Base-by-base conservation (phyloP, 2,329 filamentous ascomycete species). In the Aureobasidium lini region DNA sequence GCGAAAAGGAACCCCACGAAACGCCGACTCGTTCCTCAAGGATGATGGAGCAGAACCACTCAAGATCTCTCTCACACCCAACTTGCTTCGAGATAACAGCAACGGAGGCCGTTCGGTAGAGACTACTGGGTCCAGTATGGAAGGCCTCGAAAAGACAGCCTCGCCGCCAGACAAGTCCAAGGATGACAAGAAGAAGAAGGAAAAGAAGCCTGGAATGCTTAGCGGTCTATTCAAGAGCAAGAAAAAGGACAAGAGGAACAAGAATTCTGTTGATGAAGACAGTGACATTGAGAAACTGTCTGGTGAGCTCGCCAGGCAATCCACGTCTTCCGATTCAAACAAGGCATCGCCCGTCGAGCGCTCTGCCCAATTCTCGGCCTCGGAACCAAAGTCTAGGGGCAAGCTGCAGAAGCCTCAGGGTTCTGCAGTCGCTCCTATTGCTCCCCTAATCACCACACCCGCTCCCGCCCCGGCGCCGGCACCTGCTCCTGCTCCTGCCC, bases 21-120 rank as follows among this genome's bases (percentile, higher is more conserved):
- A 95, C 70, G 93, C 90, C 4, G 93, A 97, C 73, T 96, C 93
- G 1, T 96, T 97, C 79, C 96, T 96, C 79, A 95, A 91, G 73
- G 94, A 97, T 69, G 93, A 99, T 69, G 90, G 84, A 34, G 88
- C 90, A 39, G 94, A 97, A 73, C 96, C 94, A 2, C 91, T 95
- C 73, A 97, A 97, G 77, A 97, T 99, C 65, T 95, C 92, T 0
- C 82, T 99, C 46, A 99, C 94, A 3, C 94, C 94, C 1, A 95
- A 95, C 66, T 76, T 99, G 57, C 77, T 97, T 42, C 86, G 93
- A 43, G 93, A 97, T 65, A 92, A 96, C 64, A 77, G 77, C 10
- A 54, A 52, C 16, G 54, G 60, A 28, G 40, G 34, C 74, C 61
- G 69, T n/a, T 69, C 64, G 15, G 9, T 40, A 4, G 54, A 48